Percentiles rank a stretch among this genome's conserved stretches.
These are phyloP conservation scores for Malassezia vespertilionis DNA, from an alignment of 1,284 basidiomycete genomes.

Conservation along the genomic window DNA sequence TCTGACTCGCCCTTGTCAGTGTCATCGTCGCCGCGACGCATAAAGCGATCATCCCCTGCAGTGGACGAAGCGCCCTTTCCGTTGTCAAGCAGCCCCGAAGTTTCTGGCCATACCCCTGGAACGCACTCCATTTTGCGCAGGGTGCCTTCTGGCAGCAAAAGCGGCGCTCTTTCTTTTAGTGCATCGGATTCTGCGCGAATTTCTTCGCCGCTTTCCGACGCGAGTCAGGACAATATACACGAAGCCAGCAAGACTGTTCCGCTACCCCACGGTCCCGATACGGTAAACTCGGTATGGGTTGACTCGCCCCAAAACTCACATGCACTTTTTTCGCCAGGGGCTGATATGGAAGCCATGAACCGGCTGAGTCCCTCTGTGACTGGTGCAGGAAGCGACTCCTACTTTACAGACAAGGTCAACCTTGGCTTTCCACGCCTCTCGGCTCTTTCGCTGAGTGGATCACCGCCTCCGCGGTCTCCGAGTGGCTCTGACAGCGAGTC, in stretches of 20 bases:
- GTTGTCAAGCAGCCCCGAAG: neutral
- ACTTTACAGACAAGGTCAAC: conserved; percentile 3
- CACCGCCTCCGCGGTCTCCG: neutral
- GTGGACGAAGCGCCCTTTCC: too few relatives aligned
- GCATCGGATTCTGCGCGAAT: conserved; percentile 13
- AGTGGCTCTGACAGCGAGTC: neutral
- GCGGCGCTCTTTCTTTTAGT: too few relatives aligned
- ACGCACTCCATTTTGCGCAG: too few relatives aligned
- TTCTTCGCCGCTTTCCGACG: conserved; percentile 7
- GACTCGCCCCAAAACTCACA: neutral
- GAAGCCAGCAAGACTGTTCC: neutral
- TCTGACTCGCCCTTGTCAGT: too few relatives aligned
- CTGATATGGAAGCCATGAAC: neutral
- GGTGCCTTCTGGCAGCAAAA: too few relatives aligned
- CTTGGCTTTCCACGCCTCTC: conserved; percentile 13
- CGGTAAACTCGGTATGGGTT: conserved; percentile 13
- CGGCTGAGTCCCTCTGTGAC: neutral
- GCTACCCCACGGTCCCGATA: neutral
- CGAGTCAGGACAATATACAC: neutral
- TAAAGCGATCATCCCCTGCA: too few relatives aligned
- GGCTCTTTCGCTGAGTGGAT: neutral
- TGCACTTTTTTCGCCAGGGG: neutral
- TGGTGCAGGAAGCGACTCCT: neutral
- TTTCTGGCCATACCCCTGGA: too few relatives aligned
- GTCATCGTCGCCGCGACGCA: too few relatives aligned